These are phyloP conservation scores for Penicillium polonicum DNA, from an alignment of 2,329 filamentous ascomycete species.

Conservation along the genomic window DNA sequence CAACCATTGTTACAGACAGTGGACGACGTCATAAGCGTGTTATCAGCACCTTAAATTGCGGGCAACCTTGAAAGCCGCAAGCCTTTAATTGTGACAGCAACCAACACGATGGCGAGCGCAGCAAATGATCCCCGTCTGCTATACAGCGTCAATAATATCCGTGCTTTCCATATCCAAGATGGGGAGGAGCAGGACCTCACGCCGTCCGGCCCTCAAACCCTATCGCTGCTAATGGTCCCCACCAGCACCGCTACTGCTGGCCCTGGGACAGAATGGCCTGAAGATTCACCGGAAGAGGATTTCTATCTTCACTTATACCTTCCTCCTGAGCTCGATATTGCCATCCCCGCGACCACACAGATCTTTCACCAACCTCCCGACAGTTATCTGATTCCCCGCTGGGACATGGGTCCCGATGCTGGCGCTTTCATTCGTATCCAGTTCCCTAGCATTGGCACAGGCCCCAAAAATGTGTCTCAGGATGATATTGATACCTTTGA, in stretches of 20 bases:
- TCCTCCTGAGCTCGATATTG: slow-evolving; percentile 89
- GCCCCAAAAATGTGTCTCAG: slow-evolving; percentile 65
- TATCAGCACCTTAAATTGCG: slow-evolving; percentile 14
- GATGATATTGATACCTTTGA: slow-evolving; percentile 96
- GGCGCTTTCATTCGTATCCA: slow-evolving; percentile 92
- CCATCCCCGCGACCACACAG: slow-evolving; percentile 90
- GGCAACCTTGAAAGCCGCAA: background rate
- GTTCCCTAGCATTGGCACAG: slow-evolving; percentile 72
- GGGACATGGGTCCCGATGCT: slow-evolving; percentile 84
- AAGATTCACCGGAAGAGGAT: slow-evolving; percentile 77
- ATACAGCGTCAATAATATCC: slow-evolving; percentile 70
- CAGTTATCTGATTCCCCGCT: slow-evolving; percentile 91
- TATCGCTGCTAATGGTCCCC: slow-evolving; percentile 94
- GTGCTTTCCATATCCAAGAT: slow-evolving; percentile 86
- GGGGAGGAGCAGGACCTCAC: slow-evolving; percentile 82
- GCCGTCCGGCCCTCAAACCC: slow-evolving; percentile 79
- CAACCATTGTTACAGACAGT: background rate
- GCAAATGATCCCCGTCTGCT: slow-evolving; percentile 41
- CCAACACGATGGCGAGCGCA: slow-evolving; percentile 26
- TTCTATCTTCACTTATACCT: slow-evolving; percentile 96
- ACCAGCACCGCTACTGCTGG: slow-evolving; percentile 67
- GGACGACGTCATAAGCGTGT: slow-evolving; percentile 23
- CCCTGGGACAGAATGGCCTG: slow-evolving; percentile 56
- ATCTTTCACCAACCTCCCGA: slow-evolving; percentile 93
- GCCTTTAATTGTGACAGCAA: background rate